Evolutionary conservation across 441 rosid genomes (phyloP).

Genomic region (Pelargonium citronellum): DNA sequence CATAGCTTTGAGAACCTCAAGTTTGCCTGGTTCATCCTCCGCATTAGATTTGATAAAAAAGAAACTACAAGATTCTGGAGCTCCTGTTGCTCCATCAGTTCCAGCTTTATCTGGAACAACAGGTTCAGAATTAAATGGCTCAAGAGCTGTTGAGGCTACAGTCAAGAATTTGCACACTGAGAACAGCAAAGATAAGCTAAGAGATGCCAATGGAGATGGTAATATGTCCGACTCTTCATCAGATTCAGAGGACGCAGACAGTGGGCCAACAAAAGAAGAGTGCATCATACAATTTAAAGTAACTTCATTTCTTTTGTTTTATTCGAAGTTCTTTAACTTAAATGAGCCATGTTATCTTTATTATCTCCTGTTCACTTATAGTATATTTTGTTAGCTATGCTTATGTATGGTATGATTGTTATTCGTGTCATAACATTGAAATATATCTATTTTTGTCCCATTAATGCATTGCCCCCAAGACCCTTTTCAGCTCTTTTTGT

Average conservation of each 20-base stretch:
- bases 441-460: neutral
- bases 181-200: constrained; percentile 56
- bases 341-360: neutral
- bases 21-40: constrained; percentile 53
- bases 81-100: constrained; percentile 47
- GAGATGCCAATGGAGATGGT: constrained; percentile 64
- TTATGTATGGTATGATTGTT: neutral
- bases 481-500: neutral
- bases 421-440: neutral
- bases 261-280: constrained; percentile 87
- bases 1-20: constrained; percentile 45
- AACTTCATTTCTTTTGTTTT: constrained; percentile 19
- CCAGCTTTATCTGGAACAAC: constrained; percentile 39
- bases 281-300: constrained; percentile 82
- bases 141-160: constrained; percentile 52
- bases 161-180: constrained; percentile 59
- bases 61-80: constrained; percentile 85
- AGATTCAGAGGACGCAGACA: constrained; percentile 88
- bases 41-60: constrained; percentile 89
- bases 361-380: neutral
- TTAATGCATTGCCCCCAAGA: neutral
- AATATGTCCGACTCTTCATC: constrained; percentile 78
- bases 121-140: constrained; percentile 59
- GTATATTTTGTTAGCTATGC: neutral
- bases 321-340: constrained; percentile 5